phyloP scores from a whole-genome alignment of 2,329 filamentous ascomycete species.

The Falciphora oryzae region DNA sequence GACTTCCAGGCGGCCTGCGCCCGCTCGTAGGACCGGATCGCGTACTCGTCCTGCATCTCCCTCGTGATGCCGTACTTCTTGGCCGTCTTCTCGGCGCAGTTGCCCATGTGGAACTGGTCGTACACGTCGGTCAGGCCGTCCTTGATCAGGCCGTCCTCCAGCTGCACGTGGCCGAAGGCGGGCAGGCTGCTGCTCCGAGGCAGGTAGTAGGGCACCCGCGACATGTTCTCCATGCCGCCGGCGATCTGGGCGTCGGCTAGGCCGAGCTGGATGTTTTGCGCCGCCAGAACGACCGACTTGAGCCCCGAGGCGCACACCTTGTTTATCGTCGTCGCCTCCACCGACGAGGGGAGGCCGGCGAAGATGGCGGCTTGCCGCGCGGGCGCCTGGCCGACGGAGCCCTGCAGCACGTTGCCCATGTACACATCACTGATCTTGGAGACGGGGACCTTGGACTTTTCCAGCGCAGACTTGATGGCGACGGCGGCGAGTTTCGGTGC shows the following conservation, averaged over 20 bases:
- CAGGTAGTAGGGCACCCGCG: constrained; percentile 84
- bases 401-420: constrained; percentile 94
- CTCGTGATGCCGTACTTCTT: constrained; percentile 78
- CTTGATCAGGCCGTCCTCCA: constrained; percentile 90
- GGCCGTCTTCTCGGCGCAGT: constrained; percentile 90
- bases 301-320: constrained; percentile 96
- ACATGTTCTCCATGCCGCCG: constrained; percentile 99
- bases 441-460: constrained; percentile 76
- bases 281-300: constrained; percentile 85
- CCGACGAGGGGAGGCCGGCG: constrained; percentile 71
- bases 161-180: constrained; percentile 77
- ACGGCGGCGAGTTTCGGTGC: constrained; percentile 85
- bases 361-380: constrained; percentile 88
- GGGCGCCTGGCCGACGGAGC: constrained; percentile 78
- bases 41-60: constrained; percentile 86
- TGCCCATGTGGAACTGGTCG: constrained; percentile 96
- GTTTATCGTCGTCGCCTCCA: constrained; percentile 92
- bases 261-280: constrained; percentile 91
- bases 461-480: constrained; percentile 85
- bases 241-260: constrained; percentile 83
- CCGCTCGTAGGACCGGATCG: constrained; percentile 81
- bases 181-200: constrained; percentile 76
- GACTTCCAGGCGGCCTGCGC: constrained; percentile 85
- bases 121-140: constrained; percentile 96
- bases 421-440: constrained; percentile 87